Percentiles rank a stretch among this genome's conserved stretches.
Conservation (phyloP, 371 early-diverging fungal species). For the Lichtheimia ornata region DNA sequence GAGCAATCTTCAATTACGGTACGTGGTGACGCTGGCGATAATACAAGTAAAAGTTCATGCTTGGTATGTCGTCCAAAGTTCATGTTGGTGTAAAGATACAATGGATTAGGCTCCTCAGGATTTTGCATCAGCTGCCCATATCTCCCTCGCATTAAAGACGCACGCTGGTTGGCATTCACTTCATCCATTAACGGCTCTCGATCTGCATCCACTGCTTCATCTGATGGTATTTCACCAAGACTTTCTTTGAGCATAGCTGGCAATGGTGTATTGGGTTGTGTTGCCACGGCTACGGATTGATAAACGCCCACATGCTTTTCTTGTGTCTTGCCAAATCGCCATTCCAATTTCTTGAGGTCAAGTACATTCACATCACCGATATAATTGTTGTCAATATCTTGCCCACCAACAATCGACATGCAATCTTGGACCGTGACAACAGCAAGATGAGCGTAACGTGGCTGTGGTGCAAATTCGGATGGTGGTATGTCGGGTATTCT, state of each 20-base stretch:
- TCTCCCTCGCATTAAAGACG: conserved; percentile 11
- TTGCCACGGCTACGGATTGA: conserved; percentile 63
- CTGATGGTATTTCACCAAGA: conserved; percentile 6
- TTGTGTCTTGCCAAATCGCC: conserved; percentile 62
- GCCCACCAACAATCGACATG: conserved; percentile 76
- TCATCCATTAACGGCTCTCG: neutral
- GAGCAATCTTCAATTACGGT: conserved; percentile 56
- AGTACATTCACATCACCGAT: conserved; percentile 76
- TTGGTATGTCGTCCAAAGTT: conserved; percentile 70
- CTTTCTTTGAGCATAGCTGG: conserved; percentile 21
- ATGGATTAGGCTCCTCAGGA: conserved; percentile 27
- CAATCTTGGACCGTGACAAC: conserved; percentile 51
- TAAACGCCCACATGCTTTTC: conserved; percentile 75
- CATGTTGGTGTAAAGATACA: conserved; percentile 77
- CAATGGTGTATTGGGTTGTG: conserved; percentile 22
- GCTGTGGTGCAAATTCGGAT: conserved; percentile 57
- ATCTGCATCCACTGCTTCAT: neutral
- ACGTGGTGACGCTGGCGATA: conserved; percentile 31
- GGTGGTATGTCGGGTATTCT: conserved; percentile 46
- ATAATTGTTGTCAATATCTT: conserved; percentile 74
- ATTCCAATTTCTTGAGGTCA: conserved; percentile 61
- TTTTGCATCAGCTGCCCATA: conserved; percentile 9
- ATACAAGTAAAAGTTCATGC: conserved; percentile 69
- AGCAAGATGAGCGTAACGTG: conserved; percentile 78
- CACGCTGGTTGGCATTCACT: conserved; percentile 8